Evolutionary conservation across 1,284 basidiomycete species (phyloP).

Genomic region (Papiliotrema laurentii): DNA sequence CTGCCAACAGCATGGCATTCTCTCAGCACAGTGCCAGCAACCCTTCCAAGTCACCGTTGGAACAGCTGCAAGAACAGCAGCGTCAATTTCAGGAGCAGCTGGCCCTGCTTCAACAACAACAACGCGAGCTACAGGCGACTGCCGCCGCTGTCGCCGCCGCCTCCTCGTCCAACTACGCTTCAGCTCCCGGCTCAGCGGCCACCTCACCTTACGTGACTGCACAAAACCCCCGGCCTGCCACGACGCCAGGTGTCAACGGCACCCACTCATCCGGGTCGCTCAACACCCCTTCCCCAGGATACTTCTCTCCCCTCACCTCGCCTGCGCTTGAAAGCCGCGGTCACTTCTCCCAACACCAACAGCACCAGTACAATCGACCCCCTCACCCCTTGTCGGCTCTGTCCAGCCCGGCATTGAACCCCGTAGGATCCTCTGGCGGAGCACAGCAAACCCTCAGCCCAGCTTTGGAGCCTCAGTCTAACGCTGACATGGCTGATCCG

Average conservation of each 20-base stretch:
- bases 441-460: slow-evolving; percentile 45
- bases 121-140: slow-evolving; percentile 39
- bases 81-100: slow-evolving; percentile 44
- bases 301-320: slow-evolving; percentile 57
- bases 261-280: slow-evolving; percentile 11
- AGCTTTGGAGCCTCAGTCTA: slow-evolving; percentile 35
- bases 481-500: slow-evolving; percentile 31
- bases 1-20: slow-evolving; percentile 11
- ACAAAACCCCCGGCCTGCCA: slow-evolving; percentile 13
- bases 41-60: slow-evolving; percentile 25
- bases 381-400: slow-evolving; percentile 38
- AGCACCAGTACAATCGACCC: slow-evolving; percentile 18
- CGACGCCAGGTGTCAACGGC: slow-evolving; percentile 18
- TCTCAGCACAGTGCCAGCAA: neutral
- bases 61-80: slow-evolving; percentile 43
- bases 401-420: slow-evolving; percentile 40
- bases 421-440: slow-evolving; percentile 40
- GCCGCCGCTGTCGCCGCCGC: slow-evolving; percentile 38
- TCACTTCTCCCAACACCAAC: slow-evolving; percentile 24
- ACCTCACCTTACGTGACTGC: slow-evolving; percentile 10
- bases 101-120: slow-evolving; percentile 35
- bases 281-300: slow-evolving; percentile 41
- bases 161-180: slow-evolving; percentile 8
- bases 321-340: slow-evolving; percentile 55
- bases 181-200: slow-evolving; percentile 13